These are phyloP conservation scores for Cyberlindnera veronae DNA, from an alignment of 805 yeast species.

Conservation along the genomic window DNA sequence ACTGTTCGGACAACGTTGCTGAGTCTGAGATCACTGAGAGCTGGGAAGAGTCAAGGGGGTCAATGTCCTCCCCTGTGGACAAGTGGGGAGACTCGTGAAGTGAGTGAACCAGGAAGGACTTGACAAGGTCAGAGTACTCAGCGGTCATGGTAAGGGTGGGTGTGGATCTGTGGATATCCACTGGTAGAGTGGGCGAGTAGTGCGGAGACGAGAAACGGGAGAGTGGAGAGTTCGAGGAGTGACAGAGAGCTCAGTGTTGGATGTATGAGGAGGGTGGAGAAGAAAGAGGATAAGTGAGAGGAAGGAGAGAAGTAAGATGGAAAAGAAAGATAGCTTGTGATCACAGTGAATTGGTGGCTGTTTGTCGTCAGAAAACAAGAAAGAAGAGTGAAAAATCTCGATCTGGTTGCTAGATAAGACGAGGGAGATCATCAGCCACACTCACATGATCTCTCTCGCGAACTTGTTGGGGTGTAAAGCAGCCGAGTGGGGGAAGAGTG, in stretches of 20 bases:
- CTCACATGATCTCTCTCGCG: too few relatives aligned
- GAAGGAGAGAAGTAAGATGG: neutral
- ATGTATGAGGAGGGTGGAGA: neutral
- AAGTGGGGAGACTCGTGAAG: neutral
- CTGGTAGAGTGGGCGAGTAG: too few relatives aligned
- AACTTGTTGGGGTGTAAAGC: too few relatives aligned
- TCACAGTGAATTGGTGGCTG: neutral
- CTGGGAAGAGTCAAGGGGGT: neutral
- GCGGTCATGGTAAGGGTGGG: constrained; percentile 5
- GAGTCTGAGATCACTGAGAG: neutral
- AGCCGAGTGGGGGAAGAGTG: too few relatives aligned
- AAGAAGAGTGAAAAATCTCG: too few relatives aligned
- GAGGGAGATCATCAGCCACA: too few relatives aligned
- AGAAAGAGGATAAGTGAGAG: too few relatives aligned
- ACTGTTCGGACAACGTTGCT: neutral
- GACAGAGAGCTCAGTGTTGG: too few relatives aligned
- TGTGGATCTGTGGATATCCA: neutral
- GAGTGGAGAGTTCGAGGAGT: neutral
- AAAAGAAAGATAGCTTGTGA: neutral
- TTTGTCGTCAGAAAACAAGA: too few relatives aligned
- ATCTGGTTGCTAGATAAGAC: too few relatives aligned
- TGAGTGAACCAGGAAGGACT: constrained; percentile 5
- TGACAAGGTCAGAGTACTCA: constrained; percentile 6
- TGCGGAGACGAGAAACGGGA: neutral
- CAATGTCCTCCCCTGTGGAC: neutral